phyloP scores from a whole-genome alignment of 1,284 basidiomycete genomes.

The Fistulinella staudtii region DNA sequence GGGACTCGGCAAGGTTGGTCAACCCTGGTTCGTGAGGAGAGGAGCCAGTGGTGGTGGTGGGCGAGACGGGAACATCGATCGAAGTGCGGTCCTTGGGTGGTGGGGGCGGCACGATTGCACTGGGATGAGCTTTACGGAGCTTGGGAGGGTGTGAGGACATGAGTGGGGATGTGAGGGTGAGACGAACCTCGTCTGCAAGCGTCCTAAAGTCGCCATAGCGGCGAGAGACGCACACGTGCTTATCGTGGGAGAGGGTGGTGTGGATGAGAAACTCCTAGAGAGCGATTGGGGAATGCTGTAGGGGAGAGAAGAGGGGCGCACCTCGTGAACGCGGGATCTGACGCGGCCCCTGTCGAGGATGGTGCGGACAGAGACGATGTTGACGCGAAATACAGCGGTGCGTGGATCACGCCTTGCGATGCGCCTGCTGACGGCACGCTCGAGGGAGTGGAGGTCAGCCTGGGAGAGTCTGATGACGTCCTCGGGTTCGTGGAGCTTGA shows the following conservation, averaged over 20 bases:
- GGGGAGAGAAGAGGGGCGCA: constrained; percentile 30
- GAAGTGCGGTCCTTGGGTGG: constrained; percentile 83
- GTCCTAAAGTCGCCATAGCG: constrained; percentile 94
- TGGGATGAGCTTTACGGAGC: constrained; percentile 82
- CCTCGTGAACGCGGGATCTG: constrained; percentile 82
- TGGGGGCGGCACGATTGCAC: constrained; percentile 72
- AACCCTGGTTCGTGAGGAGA: too few relatives aligned
- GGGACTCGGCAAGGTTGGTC: constrained; percentile 4
- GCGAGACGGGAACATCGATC: constrained; percentile 45
- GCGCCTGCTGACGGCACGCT: constrained; percentile 60
- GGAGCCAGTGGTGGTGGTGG: background rate
- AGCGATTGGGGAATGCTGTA: constrained; percentile 2
- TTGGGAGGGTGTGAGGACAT: constrained; percentile 33
- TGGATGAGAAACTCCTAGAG: constrained; percentile 92
- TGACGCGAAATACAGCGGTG: constrained; percentile 75
- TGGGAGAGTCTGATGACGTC: constrained; percentile 87
- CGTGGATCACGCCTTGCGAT: constrained; percentile 44
- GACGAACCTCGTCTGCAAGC: constrained; percentile 73
- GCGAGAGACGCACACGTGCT: constrained; percentile 85
- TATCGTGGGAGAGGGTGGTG: constrained; percentile 69
- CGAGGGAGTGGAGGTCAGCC: constrained; percentile 72
- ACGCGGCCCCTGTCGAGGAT: constrained; percentile 81
- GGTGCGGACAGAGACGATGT: constrained; percentile 81
- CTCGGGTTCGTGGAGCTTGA: constrained; percentile 78
- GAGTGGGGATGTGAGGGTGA: background rate